Evolutionary conservation across 2,329 filamentous ascomycete species (phyloP).

Genomic region (Fusarium succisae): DNA sequence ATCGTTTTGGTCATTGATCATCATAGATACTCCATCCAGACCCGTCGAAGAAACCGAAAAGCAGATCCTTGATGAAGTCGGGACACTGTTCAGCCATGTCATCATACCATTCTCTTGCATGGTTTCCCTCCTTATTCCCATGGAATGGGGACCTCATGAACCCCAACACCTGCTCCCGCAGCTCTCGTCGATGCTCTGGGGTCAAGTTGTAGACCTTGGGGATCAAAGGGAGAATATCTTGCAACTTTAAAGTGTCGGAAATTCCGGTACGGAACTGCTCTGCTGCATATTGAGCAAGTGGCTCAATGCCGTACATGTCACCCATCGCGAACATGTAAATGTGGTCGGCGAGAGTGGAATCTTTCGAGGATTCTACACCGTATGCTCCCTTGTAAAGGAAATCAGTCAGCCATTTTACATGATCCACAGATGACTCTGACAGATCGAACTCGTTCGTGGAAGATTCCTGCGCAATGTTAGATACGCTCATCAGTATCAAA

Average conservation of each 20-base stretch:
- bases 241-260: accelerated
- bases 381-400: conserved; percentile 1
- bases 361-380: not conserved
- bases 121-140: accelerated
- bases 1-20: too few species aligned
- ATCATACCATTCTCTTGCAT: not conserved
- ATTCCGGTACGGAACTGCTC: not conserved
- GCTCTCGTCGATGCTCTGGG: not conserved
- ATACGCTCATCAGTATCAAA: too few species aligned
- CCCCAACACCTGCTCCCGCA: not conserved
- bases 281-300: not conserved
- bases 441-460: not conserved
- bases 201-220: not conserved
- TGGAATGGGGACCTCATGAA: not conserved
- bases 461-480: not conserved
- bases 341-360: not conserved
- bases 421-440: not conserved
- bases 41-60: not conserved
- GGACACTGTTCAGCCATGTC: not conserved
- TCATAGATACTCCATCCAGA: not conserved
- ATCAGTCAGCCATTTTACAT: not conserved
- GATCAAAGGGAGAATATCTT: not conserved
- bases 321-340: not conserved
- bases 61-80: conserved; percentile 2
- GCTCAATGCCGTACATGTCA: not conserved